Conservation (phyloP, 805 yeast species). For the Torulaspora franciscae region DNA sequence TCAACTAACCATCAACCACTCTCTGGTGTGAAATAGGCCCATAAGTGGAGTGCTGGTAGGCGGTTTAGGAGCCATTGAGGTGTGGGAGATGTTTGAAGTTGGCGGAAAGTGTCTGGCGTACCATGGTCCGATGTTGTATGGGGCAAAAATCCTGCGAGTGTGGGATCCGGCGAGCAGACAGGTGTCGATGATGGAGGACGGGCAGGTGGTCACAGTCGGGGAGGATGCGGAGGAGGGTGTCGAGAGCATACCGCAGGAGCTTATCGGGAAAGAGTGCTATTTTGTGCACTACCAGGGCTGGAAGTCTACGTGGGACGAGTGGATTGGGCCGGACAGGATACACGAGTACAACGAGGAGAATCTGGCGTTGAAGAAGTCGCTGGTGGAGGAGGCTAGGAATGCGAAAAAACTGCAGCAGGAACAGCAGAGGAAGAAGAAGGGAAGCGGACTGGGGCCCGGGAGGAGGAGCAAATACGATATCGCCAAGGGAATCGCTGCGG, state of each 20-base stretch:
- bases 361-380: conserved; percentile 53
- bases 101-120: conserved; percentile 61
- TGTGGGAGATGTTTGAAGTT: conserved; percentile 20
- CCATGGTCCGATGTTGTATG: conserved; percentile 87
- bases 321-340: conserved; percentile 73
- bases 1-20: not conserved
- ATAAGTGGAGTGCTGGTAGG: not conserved
- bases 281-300: conserved; percentile 90
- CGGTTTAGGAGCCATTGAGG: not conserved
- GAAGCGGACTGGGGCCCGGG: conserved; percentile 15
- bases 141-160: conserved; percentile 69
- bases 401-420: conserved; percentile 31
- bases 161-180: conserved; percentile 50
- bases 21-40: not conserved
- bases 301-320: conserved; percentile 95
- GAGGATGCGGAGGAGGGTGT: conserved; percentile 23
- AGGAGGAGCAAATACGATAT: conserved; percentile 1
- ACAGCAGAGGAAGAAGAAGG: conserved; percentile 34
- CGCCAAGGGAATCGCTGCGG: not conserved
- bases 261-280: conserved; percentile 43
- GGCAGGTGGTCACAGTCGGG: conserved; percentile 22
- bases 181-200: conserved; percentile 39
- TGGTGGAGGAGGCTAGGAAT: conserved; percentile 45
- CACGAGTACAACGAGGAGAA: conserved; percentile 67
- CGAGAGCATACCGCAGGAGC: conserved; percentile 36